phyloP scores from a whole-genome alignment of 2,329 filamentous ascomycete genomes.

The Rutstroemia sp. region DNA sequence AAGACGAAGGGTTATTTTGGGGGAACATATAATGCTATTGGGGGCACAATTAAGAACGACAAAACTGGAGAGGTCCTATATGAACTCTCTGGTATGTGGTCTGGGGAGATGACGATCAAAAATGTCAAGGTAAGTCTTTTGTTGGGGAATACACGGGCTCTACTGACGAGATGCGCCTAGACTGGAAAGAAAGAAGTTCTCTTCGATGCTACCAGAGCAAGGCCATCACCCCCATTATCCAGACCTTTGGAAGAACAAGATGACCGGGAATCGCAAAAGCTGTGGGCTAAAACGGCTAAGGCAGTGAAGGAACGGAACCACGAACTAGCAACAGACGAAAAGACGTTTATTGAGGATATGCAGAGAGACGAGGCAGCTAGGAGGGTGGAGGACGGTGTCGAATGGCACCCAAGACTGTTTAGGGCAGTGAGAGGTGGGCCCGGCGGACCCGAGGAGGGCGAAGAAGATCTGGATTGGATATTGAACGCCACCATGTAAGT shows the following conservation, averaged over 20 bases:
- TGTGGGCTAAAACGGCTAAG: constrained; percentile 76
- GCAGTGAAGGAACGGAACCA: constrained; percentile 84
- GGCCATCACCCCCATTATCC: constrained; percentile 64
- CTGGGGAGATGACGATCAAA: constrained; percentile 89
- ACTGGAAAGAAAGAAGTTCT: constrained; percentile 84
- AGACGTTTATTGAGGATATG: constrained; percentile 89
- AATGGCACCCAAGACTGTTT: constrained; percentile 88
- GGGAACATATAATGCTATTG: constrained; percentile 93
- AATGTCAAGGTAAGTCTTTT: constrained; percentile 56
- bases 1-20: constrained; percentile 98
- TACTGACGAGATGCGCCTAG: constrained; percentile 37
- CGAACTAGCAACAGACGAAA: constrained; percentile 83
- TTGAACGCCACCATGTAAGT: constrained; percentile 78
- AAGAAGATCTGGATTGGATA: constrained; percentile 92
- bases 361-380: constrained; percentile 84
- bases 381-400: constrained; percentile 67
- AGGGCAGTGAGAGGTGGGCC: constrained; percentile 63
- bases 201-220: constrained; percentile 77
- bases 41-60: constrained; percentile 82
- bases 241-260: constrained; percentile 80
- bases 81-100: constrained; percentile 90
- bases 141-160: neutral
- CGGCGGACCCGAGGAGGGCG: constrained; percentile 66
- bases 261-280: constrained; percentile 78
- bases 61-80: constrained; percentile 81